Percentiles rank a stretch among this genome's conserved stretches.
Conservation (phyloP, 176 grass and related monocot genomes). For the Aegilops speltoides region DNA sequence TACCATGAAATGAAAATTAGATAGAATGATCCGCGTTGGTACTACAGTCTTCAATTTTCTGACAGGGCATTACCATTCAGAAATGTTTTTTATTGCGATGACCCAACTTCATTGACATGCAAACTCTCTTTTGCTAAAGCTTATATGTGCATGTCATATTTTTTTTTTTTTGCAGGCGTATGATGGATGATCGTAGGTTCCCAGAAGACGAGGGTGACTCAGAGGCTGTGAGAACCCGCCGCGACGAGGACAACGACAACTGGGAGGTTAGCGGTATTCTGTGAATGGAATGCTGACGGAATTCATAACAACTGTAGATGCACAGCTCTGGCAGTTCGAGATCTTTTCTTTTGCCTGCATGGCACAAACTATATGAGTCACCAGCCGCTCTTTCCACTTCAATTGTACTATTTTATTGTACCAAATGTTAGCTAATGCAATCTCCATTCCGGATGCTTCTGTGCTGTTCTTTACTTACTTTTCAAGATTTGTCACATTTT, state of each 20-base stretch:
- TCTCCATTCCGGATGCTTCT: background rate
- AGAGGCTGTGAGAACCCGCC: slow-evolving; percentile 31
- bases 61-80: background rate
- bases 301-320: slow-evolving; percentile 14
- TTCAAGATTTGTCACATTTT: background rate
- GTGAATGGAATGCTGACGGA: slow-evolving; percentile 35
- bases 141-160: background rate
- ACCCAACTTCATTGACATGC: background rate
- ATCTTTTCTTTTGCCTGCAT: slow-evolving; percentile 28
- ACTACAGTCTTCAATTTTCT: background rate
- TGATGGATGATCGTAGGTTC: slow-evolving; percentile 64
- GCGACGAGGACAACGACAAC: slow-evolving; percentile 62
- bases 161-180: slow-evolving; percentile 25
- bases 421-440: slow-evolving; percentile 33
- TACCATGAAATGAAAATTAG: background rate
- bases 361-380: slow-evolving; percentile 33
- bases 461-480: background rate
- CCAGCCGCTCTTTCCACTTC: slow-evolving; percentile 4
- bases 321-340: slow-evolving; percentile 7
- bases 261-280: slow-evolving; percentile 59
- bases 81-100: background rate
- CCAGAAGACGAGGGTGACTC: slow-evolving; percentile 33
- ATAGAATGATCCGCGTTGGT: background rate
- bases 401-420: slow-evolving; percentile 15
- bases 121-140: background rate